These are phyloP conservation scores for Claviceps sp. DNA, from an alignment of 2,329 filamentous ascomycete genomes.

Conservation along the genomic window DNA sequence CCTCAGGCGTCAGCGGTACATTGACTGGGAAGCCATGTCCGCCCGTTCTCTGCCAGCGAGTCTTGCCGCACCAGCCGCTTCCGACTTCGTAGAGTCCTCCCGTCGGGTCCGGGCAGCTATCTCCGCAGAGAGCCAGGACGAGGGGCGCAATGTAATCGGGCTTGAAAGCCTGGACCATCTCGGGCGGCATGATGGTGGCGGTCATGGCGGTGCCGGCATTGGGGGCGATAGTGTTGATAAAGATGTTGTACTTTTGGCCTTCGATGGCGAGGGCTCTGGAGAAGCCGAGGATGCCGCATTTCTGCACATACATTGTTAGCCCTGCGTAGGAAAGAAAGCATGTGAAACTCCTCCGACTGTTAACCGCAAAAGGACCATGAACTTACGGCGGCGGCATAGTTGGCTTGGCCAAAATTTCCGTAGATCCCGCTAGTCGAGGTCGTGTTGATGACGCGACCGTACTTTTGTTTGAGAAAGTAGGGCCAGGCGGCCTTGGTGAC, in stretches of 20 bases:
- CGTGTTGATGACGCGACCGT: slow-evolving; percentile 92
- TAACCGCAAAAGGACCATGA: not conserved
- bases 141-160: slow-evolving; percentile 94
- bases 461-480: slow-evolving; percentile 96
- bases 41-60: slow-evolving; percentile 85
- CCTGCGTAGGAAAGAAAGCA: no score
- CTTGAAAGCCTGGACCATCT: slow-evolving; percentile 98
- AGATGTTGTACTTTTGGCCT: slow-evolving; percentile 95
- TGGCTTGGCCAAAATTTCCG: slow-evolving; percentile 97
- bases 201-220: slow-evolving; percentile 97
- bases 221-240: slow-evolving; percentile 93
- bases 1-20: slow-evolving; percentile 70
- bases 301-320: slow-evolving; percentile 29
- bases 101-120: slow-evolving; percentile 75
- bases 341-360: no score
- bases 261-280: slow-evolving; percentile 86
- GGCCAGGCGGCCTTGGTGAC: slow-evolving; percentile 96
- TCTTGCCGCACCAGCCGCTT: slow-evolving; percentile 83
- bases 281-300: slow-evolving; percentile 88
- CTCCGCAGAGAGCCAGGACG: slow-evolving; percentile 70
- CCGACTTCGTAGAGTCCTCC: slow-evolving; percentile 89
- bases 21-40: slow-evolving; percentile 88
- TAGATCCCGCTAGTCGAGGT: slow-evolving; percentile 96
- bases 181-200: slow-evolving; percentile 82
- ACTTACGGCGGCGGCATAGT: slow-evolving; percentile 81